Evolutionary conservation across 2,329 filamentous ascomycete genomes (phyloP), one percentile per base, ranked within the genome.

Genomic region (Zarea fungicola): DNA sequence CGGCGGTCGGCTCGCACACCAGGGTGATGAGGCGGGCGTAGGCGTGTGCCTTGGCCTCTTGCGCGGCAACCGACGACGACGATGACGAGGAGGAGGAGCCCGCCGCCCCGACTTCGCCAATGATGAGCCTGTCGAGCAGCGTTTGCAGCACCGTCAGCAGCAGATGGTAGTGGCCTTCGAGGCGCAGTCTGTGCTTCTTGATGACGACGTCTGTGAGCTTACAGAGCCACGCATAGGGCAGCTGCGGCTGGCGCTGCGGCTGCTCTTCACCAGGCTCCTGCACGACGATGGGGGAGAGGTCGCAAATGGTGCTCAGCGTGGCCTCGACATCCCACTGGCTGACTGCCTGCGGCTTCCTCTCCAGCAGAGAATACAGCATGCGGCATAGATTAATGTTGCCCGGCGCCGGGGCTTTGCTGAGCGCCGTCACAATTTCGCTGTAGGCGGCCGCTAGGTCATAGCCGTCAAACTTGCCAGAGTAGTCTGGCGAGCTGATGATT

Each of bases 81-180:
- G n/a, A n/a, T n/a, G n/a, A n/a, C n/a, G n/a, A n/a, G n/a, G n/a
- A n/a, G n/a, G n/a, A n/a, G n/a, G n/a, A n/a, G n/a, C 35, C 57
- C 54, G 37, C 52, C 19, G 14, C 52, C 35, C 52, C 50, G 35
- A 55, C 52, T 23, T 49, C 64, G 60, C n/a, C 55, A 2, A 66
- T 57, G 28, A 83, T 66, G 16, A 84, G 71, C 29, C 71, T 70
- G 19, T 67, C 65, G 29, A 85, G 70, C n/a, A 85, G 74, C 4
- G 73, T 65, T 56, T 82, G 76, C 50, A 85, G 65, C 3, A 72
- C 65, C 29, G 72, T 64, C 40, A 82, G 64, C 5, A 84, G 68
- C 37, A 84, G 65, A 57, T 83, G 81, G 56, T 81, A 80, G 53
- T 81, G 81, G 2, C 80, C 80, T 56, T 83, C 76, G 2, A 85